Evolutionary conservation across 1,284 basidiomycete species (phyloP).

Genomic region (Naganishia sp.): DNA sequence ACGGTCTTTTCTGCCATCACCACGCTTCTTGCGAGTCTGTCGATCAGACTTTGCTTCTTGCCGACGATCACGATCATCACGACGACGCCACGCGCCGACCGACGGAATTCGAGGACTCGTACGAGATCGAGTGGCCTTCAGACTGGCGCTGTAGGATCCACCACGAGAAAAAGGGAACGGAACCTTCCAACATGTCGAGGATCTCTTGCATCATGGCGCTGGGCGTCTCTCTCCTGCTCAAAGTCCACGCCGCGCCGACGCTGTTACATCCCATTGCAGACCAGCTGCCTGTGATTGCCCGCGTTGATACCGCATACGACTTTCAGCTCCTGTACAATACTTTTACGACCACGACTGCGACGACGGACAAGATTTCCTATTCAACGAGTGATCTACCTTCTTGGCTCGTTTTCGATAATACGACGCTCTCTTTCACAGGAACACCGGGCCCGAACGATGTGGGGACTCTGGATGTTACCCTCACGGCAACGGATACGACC

Average conservation of each 20-base stretch:
- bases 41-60: constrained; percentile 6
- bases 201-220: constrained; percentile 13
- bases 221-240: constrained; percentile 15
- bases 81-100: background rate
- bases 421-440: constrained; percentile 43
- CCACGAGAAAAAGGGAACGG: background rate
- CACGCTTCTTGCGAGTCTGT: constrained; percentile 6
- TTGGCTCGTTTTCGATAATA: constrained; percentile 55
- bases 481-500: constrained; percentile 46
- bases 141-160: constrained; percentile 15
- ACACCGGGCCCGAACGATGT: constrained; percentile 45
- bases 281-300: constrained; percentile 56
- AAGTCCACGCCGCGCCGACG: constrained; percentile 43
- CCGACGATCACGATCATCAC: background rate
- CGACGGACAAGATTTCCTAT: constrained; percentile 45
- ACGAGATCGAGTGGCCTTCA: constrained; percentile 3
- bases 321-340: constrained; percentile 52
- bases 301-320: constrained; percentile 47
- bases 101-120: background rate
- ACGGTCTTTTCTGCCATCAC: background rate
- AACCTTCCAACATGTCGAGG: background rate
- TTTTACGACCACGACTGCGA: constrained; percentile 38
- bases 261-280: constrained; percentile 50
- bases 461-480: constrained; percentile 40
- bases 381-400: constrained; percentile 54